Conservation (phyloP, 75 land plant species). For the Sequoia sempervirens region DNA sequence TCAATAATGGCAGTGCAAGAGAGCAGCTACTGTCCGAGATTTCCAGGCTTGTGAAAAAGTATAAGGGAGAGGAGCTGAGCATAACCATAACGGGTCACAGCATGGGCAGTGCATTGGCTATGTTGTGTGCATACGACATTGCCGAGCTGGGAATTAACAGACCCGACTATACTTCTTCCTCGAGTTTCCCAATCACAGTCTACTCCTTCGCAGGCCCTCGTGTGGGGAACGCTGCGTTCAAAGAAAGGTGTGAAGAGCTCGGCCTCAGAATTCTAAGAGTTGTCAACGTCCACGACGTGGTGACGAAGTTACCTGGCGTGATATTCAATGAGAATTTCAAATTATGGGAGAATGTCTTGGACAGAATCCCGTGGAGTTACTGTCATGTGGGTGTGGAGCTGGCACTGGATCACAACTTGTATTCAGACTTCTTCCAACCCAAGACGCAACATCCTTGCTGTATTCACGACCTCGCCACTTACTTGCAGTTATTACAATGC, state of each 20-base stretch:
- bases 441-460: background rate
- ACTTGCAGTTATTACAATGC: background rate
- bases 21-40: conserved; percentile 32
- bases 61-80: conserved; percentile 36
- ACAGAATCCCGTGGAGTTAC: background rate
- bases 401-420: background rate
- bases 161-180: background rate
- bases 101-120: conserved; percentile 45
- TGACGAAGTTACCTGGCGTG: conserved; percentile 30
- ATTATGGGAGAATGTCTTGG: background rate
- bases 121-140: conserved; percentile 33
- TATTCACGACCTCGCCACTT: background rate
- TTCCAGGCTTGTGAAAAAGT: conserved; percentile 13
- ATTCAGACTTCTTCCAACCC: background rate
- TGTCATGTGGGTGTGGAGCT: conserved; percentile 3
- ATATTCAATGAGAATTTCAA: conserved; percentile 13
- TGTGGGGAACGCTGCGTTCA: conserved; percentile 24
- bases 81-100: conserved; percentile 50
- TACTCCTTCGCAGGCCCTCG: conserved; percentile 26
- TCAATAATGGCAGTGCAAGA: conserved; percentile 29
- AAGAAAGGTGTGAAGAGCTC: conserved; percentile 14
- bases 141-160: conserved; percentile 18
- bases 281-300: conserved; percentile 26
- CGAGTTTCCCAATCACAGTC: conserved; percentile 13
- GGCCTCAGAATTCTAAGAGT: conserved; percentile 24